Conservation (phyloP, 1,284 basidiomycete species). For the Ganoderma boninense region DNA sequence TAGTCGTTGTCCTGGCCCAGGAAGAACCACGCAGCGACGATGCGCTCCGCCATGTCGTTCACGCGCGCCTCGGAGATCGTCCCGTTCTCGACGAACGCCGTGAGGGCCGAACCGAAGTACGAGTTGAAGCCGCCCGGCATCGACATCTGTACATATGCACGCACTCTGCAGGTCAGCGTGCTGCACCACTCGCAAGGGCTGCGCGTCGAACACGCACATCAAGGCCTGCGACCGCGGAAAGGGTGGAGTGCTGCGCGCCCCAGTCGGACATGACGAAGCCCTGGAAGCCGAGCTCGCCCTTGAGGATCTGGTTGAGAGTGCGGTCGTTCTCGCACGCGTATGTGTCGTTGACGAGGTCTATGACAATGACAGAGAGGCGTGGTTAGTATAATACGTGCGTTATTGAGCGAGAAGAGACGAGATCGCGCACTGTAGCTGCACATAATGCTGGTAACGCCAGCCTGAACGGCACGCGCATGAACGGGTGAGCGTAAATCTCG, state of each 20-base stretch:
- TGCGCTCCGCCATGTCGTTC: constrained; percentile 74
- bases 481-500: constrained; percentile 77
- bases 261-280: constrained; percentile 81
- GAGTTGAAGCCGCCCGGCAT: constrained; percentile 77
- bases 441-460: constrained; percentile 82
- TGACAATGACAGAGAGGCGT: too few relatives aligned
- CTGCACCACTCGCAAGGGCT: not conserved
- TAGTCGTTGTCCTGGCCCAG: constrained; percentile 74
- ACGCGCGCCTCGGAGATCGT: constrained; percentile 70
- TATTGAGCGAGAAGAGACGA: not conserved
- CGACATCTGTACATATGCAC: constrained; percentile 53
- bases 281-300: constrained; percentile 83
- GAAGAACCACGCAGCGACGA: constrained; percentile 69
- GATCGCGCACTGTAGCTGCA: constrained; percentile 65
- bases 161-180: not conserved
- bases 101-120: constrained; percentile 70
- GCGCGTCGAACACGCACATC: constrained; percentile 49
- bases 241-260: constrained; percentile 64
- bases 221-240: constrained; percentile 72
- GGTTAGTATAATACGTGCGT: not conserved
- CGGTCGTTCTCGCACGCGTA: constrained; percentile 84
- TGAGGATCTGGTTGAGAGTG: constrained; percentile 80
- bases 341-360: constrained; percentile 77
- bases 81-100: constrained; percentile 71
- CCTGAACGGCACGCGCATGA: constrained; percentile 79